These are phyloP conservation scores for Lichtheimia ornata DNA, from an alignment of 371 early-diverging fungal species.

Conservation along the genomic window DNA sequence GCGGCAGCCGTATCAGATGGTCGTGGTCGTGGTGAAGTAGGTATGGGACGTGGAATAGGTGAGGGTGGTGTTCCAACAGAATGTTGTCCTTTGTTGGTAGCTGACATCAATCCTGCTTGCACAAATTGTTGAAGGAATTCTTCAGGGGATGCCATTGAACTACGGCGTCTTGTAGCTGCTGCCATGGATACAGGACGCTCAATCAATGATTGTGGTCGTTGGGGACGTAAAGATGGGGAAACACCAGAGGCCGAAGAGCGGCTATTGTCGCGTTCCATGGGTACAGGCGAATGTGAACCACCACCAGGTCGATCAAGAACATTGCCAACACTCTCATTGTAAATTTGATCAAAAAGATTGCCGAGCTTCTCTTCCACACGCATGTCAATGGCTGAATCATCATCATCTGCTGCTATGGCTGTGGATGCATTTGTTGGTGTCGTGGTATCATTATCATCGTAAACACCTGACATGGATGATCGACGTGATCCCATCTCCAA, in stretches of 20 bases:
- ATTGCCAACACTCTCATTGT: constrained; percentile 51
- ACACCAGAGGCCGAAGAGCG: too few species aligned
- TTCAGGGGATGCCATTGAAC: constrained; percentile 46
- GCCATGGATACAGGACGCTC: constrained; percentile 31
- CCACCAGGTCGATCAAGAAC: neutral
- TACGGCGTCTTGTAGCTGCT: constrained; percentile 23
- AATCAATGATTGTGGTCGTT: constrained; percentile 14
- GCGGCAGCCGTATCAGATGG: neutral
- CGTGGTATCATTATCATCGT: neutral
- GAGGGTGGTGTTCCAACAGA: neutral
- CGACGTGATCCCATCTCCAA: constrained; percentile 39
- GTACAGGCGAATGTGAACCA: too few species aligned
- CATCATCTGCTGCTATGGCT: constrained; percentile 16
- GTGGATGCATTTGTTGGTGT: neutral
- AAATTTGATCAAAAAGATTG: constrained; percentile 59
- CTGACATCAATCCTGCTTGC: constrained; percentile 15
- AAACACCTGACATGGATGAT: constrained; percentile 9
- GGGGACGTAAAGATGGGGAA: constrained; percentile 7
- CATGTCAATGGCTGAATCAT: constrained; percentile 46
- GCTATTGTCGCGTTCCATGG: too few species aligned
- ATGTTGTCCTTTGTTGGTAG: neutral
- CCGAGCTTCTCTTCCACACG: constrained; percentile 37
- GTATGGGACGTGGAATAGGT: constrained; percentile 16
- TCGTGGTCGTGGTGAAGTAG: neutral
- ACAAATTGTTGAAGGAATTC: constrained; percentile 40